Conservation (phyloP, 495 filamentous ascomycete species). For the Elaphomyces granulatus region DNA sequence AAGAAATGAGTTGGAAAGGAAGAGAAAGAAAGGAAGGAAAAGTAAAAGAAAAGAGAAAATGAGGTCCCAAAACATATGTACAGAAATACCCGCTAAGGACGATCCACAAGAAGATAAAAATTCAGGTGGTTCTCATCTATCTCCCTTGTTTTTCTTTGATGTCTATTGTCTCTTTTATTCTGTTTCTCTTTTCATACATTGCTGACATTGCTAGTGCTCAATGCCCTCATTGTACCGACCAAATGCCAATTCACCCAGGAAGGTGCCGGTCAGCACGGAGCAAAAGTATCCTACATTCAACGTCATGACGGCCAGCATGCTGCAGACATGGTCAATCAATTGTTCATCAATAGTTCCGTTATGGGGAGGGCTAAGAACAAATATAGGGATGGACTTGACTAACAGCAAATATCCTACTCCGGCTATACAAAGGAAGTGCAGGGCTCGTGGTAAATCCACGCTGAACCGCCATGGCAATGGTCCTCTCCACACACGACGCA, state of each 20-base stretch:
- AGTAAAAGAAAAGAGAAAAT: too few species aligned
- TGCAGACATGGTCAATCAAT: conserved; percentile 20
- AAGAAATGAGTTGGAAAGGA: too few species aligned
- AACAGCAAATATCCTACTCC: conserved; percentile 83
- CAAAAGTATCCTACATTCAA: conserved; percentile 95
- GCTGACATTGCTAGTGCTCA: conserved; percentile 5
- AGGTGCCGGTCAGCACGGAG: conserved; percentile 68
- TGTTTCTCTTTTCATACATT: too few species aligned
- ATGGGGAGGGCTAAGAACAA: neutral
- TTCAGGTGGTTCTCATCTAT: too few species aligned
- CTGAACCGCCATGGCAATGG: conserved; percentile 58
- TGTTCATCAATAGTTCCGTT: conserved; percentile 3
- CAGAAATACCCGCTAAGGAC: too few species aligned
- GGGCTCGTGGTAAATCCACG: conserved; percentile 61
- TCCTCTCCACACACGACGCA: conserved; percentile 34
- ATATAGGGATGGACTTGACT: conserved; percentile 17
- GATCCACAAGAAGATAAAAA: too few species aligned
- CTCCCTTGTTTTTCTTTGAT: too few species aligned
- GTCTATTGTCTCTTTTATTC: too few species aligned
- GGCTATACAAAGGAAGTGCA: conserved; percentile 49
- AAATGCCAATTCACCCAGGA: conserved; percentile 67
- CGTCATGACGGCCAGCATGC: conserved; percentile 98
- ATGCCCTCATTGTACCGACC: conserved; percentile 45
- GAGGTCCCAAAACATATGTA: too few species aligned
- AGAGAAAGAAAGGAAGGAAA: too few species aligned